These are phyloP conservation scores for Luffa acutangula DNA, from an alignment of 306 rosid species.

Conservation along the genomic window DNA sequence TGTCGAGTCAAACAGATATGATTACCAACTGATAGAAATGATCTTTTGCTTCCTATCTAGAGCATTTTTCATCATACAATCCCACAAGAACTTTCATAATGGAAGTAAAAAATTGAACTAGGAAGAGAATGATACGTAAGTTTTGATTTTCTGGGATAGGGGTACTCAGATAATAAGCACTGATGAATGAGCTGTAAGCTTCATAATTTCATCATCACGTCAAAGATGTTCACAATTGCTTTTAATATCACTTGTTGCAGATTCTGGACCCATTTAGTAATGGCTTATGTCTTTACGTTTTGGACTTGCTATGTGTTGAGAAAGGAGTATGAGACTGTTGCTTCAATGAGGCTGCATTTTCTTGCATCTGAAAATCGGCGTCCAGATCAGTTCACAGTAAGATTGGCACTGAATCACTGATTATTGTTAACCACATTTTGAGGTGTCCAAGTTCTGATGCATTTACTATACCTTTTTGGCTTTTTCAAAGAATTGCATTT, in stretches of 20 bases:
- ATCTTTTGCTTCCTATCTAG: background rate
- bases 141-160: background rate
- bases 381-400: constrained; percentile 91
- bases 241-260: constrained; percentile 30
- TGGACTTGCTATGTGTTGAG: constrained; percentile 84
- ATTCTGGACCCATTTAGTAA: constrained; percentile 94
- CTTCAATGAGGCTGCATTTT: constrained; percentile 81
- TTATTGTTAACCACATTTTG: background rate
- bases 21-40: background rate
- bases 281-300: constrained; percentile 91
- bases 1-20: background rate
- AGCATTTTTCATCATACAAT: background rate
- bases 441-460: background rate
- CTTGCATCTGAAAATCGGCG: constrained; percentile 77
- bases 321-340: constrained; percentile 70
- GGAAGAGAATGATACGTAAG: background rate
- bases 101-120: background rate
- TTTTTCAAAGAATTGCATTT: background rate
- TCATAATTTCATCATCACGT: background rate
- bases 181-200: background rate
- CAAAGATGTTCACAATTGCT: background rate
- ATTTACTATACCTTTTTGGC: background rate
- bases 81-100: background rate
- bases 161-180: background rate
- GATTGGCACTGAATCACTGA: constrained; percentile 10